These are phyloP conservation scores for Incumbomyces delicatus DNA, from an alignment of 2,329 filamentous ascomycete species.

Conservation along the genomic window DNA sequence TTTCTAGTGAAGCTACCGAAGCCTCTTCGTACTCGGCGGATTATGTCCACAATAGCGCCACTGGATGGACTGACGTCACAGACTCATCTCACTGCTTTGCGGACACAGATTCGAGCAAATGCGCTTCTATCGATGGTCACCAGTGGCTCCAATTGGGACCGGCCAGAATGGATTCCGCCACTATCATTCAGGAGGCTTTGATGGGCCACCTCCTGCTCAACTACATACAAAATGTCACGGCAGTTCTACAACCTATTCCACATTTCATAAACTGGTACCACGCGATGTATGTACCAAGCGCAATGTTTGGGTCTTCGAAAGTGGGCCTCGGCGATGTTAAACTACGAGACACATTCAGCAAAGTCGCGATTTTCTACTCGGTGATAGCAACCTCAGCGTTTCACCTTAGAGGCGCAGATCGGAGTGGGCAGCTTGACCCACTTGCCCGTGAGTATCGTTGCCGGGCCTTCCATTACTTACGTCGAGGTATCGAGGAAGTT, in stretches of 20 bases:
- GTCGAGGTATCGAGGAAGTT: slow-evolving; percentile 6
- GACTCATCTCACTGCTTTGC: no score
- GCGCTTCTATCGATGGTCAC: no score
- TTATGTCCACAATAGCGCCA: no score
- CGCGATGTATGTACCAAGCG: slow-evolving; percentile 12
- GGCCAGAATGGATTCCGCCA: not conserved
- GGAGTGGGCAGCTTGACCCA: slow-evolving; percentile 4
- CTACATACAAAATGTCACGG: slow-evolving; percentile 10
- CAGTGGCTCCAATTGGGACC: no score
- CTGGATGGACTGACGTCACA: no score
- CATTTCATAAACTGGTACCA: slow-evolving; percentile 11
- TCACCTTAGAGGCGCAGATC: slow-evolving; percentile 25
- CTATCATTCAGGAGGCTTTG: slow-evolving; percentile 8
- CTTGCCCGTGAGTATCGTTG: slow-evolving; percentile 9
- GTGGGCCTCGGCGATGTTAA: slow-evolving; percentile 1
- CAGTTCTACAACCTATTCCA: slow-evolving; percentile 11
- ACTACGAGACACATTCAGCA: slow-evolving; percentile 7
- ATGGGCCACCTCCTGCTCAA: slow-evolving; percentile 13
- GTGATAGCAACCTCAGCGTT: slow-evolving; percentile 37
- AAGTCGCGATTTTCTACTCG: slow-evolving; percentile 26
- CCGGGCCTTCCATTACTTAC: slow-evolving; percentile 10
- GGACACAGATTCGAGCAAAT: no score
- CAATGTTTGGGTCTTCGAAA: slow-evolving; percentile 10
- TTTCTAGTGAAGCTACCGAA: no score
- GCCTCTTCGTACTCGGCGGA: no score